A percentile compares a stretch with the other conserved stretches of the same genome.
Evolutionary conservation across 192 early-diverging fungal genomes (phyloP).

Genomic region (Coemansia sp.): DNA sequence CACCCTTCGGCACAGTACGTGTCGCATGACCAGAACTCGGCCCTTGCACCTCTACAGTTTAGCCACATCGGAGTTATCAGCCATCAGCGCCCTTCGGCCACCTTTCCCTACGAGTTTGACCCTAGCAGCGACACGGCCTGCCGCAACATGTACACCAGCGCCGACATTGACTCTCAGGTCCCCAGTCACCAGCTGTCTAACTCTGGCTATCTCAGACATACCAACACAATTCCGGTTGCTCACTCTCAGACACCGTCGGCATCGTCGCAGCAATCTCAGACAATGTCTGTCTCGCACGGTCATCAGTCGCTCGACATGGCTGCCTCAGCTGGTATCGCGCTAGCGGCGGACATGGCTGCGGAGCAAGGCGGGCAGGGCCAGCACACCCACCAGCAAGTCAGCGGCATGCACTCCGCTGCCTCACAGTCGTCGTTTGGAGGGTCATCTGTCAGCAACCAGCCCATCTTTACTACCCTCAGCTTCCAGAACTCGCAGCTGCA

Average conservation of each 20-base stretch:
- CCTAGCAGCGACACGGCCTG: conserved; percentile 43
- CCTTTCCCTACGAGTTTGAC: conserved; percentile 55
- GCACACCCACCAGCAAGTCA: conserved; percentile 18
- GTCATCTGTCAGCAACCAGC: conserved; percentile 43
- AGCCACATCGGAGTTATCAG: conserved; percentile 45
- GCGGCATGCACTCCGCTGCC: conserved; percentile 28
- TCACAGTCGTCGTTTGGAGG: conserved; percentile 48
- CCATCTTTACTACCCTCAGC: conserved; percentile 47
- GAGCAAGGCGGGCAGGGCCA: conserved; percentile 31
- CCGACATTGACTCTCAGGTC: conserved; percentile 43
- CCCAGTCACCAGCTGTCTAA: conserved; percentile 45
- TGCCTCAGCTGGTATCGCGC: conserved; percentile 35
- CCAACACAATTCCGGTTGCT: conserved; percentile 33
- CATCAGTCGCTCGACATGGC: conserved; percentile 44
- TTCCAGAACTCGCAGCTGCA: conserved; percentile 54
- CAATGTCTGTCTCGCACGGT: conserved; percentile 22
- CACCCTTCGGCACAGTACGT: conserved; percentile 52
- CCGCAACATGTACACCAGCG: conserved; percentile 39
- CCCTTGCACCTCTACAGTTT: conserved; percentile 51
- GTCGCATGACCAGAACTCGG: conserved; percentile 48
- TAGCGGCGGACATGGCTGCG: conserved; percentile 40
- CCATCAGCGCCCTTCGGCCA: conserved; percentile 35
- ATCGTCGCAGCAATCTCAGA: conserved; percentile 20
- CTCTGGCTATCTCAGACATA: conserved; percentile 43
- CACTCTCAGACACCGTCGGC: neutral